A percentile compares a stretch with the other conserved stretches of the same genome.
Conservation (phyloP, 805 yeast species). For the Myxozyma kluyveri region DNA sequence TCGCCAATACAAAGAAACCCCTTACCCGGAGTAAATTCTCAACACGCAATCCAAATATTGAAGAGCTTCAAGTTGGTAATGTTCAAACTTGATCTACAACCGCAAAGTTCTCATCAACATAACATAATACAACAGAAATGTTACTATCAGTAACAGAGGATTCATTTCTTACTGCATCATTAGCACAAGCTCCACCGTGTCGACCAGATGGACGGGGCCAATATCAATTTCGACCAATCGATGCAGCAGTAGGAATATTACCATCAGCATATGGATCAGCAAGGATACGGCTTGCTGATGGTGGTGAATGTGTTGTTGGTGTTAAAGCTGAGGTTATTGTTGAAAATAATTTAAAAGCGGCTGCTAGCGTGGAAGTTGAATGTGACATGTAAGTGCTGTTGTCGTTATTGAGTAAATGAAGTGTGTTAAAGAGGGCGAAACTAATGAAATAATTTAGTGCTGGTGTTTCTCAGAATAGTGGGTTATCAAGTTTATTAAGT, state of each 20-base stretch:
- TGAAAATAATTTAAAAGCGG: conserved; percentile 38
- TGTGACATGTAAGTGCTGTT: conserved; percentile 20
- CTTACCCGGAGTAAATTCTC: too few species aligned
- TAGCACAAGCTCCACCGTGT: conserved; percentile 55
- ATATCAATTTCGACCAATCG: conserved; percentile 80
- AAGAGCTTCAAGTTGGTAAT: not conserved
- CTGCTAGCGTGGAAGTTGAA: conserved; percentile 75
- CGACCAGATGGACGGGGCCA: conserved; percentile 83
- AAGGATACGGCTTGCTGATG: conserved; percentile 79
- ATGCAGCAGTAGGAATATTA: conserved; percentile 73
- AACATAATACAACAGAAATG: conserved; percentile 28
- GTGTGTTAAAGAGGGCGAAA: not conserved
- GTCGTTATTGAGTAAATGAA: not conserved
- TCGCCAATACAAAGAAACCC: too few species aligned
- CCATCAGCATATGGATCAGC: conserved; percentile 93
- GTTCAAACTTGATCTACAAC: not conserved
- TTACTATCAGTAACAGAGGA: conserved; percentile 42
- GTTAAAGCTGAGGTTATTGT: conserved; percentile 70
- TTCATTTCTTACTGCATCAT: conserved; percentile 69
- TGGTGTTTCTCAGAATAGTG: conserved; percentile 49
- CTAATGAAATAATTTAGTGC: conserved; percentile 9
- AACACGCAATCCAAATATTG: too few species aligned
- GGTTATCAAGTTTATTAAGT: conserved; percentile 60
- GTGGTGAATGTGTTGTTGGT: conserved; percentile 90
- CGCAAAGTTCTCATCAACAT: not conserved